Base-by-base conservation (phyloP, 352 stramenopile genomes). In the Phytopythium oedochilum region DNA sequence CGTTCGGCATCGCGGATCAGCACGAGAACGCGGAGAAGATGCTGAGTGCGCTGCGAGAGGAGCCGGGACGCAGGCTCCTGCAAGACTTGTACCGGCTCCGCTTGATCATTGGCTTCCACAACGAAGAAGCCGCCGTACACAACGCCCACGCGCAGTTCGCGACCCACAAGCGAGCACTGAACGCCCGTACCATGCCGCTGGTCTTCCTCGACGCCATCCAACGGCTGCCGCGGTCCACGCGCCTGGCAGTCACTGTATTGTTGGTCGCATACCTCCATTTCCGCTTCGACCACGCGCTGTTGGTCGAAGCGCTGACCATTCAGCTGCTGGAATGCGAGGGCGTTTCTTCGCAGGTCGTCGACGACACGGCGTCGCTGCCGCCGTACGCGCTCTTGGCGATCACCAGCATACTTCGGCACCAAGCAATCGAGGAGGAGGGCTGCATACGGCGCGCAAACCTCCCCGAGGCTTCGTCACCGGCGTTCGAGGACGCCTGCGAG, bases 101-200 rank as follows among this genome's bases (percentile, higher is more conserved):
- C 9, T 57, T 59, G 7, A 53, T 90, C 28, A 34, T 74, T 14
- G 48, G 52, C 8, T 71, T 88, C 40, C 66, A 88, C 49, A 77
- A 87, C 56, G 49, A 62, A 42, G 70, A 85, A 58, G 45, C 65
- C 20, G 29, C n/a, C 1, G 35, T 83, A 9, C 72, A 86, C 59
- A 88, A 88, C 25, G 25, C 57, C 0, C 44, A 85, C 49, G 57
- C 53, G n/a, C 58, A 71, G 6, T 83, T 90, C 26, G 66, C 77
- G 5, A 55, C 75, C 3, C 67, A 58, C 7, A 78, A 68, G 44
- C 53, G 71, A 25, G 48, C 55, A 10, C 29, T 40, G 2, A 83
- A 71, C n/a, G 61, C 64, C 7, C 62, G 62, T 15, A 23, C 51
- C 11, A 71, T 77, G 71, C 63, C 79, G 2, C 59, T 48, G 8